Evolutionary conservation across 2,329 filamentous ascomycete genomes (phyloP).

Genomic region (Xylariaceae sp.): DNA sequence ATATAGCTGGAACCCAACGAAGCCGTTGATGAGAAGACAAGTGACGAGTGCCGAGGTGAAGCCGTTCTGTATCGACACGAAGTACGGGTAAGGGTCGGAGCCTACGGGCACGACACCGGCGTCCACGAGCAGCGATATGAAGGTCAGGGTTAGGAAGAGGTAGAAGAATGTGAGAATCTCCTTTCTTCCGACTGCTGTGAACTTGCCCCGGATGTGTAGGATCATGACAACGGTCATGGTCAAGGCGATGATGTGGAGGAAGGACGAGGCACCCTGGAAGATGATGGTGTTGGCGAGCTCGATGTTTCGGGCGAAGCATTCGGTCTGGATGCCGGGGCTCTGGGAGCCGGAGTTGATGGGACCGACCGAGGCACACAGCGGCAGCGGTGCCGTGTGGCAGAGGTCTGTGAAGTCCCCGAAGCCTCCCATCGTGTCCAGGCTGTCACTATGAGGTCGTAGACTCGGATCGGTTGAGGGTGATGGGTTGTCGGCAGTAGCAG

Average conservation of each 20-base stretch:
- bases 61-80: conserved; percentile 83
- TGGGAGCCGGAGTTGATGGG: conserved; percentile 65
- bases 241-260: conserved; percentile 87
- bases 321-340: conserved; percentile 76
- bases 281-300: conserved; percentile 98
- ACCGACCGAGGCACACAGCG: conserved; percentile 83
- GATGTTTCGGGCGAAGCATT: conserved; percentile 92
- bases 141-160: conserved; percentile 86
- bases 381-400: conserved; percentile 81
- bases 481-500: too few species aligned
- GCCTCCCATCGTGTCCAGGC: conserved; percentile 58
- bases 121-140: conserved; percentile 85
- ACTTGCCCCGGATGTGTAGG: conserved; percentile 92
- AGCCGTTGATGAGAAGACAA: conserved; percentile 91
- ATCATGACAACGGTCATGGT: conserved; percentile 97
- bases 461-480: too few species aligned
- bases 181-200: conserved; percentile 89
- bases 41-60: conserved; percentile 82
- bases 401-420: conserved; percentile 90
- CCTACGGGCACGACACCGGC: conserved; percentile 87
- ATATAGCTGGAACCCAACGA: conserved; percentile 97
- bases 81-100: conserved; percentile 81
- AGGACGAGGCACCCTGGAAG: conserved; percentile 86
- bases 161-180: conserved; percentile 92
- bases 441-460: too few species aligned